A percentile compares a stretch with the other conserved stretches of the same genome.
Evolutionary conservation across 805 yeast genomes (phyloP).

Genomic region (Lachancea quebecensis): DNA sequence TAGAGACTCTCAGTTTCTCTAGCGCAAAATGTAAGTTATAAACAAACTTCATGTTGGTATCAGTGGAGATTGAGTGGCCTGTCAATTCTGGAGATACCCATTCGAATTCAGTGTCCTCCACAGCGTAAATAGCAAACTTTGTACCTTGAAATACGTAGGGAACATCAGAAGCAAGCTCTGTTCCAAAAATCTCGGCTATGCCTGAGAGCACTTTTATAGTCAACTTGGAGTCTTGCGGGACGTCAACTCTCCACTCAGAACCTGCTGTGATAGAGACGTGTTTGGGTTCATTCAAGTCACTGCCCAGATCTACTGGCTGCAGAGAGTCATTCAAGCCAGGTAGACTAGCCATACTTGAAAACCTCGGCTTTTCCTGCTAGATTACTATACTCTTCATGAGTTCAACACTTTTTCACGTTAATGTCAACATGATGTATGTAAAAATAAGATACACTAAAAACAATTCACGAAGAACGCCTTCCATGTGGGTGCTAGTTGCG

Average conservation of each 20-base stretch:
- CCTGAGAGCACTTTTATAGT: conserved; percentile 46
- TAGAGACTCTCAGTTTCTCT: conserved; percentile 43
- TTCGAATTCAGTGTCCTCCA: conserved; percentile 58
- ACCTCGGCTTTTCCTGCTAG: neutral
- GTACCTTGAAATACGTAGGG: conserved; percentile 52
- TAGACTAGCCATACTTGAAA: conserved; percentile 13
- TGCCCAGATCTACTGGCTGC: conserved; percentile 10
- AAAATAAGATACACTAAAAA: neutral
- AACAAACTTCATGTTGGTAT: conserved; percentile 68
- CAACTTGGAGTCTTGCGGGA: conserved; percentile 36
- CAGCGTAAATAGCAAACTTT: conserved; percentile 50
- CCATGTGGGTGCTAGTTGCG: conserved; percentile 11
- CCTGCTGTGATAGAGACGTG: conserved; percentile 18
- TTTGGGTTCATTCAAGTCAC: conserved; percentile 18
- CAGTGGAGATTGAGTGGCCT: conserved; percentile 44
- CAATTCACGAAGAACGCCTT: neutral
- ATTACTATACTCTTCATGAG: no score
- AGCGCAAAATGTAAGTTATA: conserved; percentile 68
- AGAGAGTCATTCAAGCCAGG: conserved; percentile 17
- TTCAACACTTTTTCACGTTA: no score
- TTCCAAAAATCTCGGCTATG: conserved; percentile 84
- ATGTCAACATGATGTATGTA: no score
- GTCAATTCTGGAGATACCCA: conserved; percentile 34
- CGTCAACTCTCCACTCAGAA: conserved; percentile 29
- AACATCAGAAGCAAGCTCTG: conserved; percentile 73